phyloP scores from a whole-genome alignment of 805 yeast genomes.

The Schwanniomyces yamadae region DNA sequence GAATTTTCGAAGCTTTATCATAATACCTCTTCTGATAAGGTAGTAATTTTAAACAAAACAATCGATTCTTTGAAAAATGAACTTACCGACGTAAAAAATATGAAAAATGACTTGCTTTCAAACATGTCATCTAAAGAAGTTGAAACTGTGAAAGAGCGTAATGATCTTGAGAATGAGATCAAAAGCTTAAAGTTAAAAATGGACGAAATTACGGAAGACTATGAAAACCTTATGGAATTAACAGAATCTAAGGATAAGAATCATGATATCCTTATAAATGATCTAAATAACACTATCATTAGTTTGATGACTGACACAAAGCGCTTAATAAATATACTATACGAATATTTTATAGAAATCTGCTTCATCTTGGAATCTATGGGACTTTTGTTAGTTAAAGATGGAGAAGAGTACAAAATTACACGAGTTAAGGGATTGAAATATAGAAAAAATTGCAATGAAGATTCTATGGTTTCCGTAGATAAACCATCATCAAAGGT shows the following conservation, averaged over 20 bases:
- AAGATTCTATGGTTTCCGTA: constrained; percentile 30
- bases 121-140: constrained; percentile 65
- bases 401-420: constrained; percentile 44
- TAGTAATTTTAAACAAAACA: constrained; percentile 13
- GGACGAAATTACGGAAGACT: constrained; percentile 45
- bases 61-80: constrained; percentile 15
- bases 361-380: constrained; percentile 68
- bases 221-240: constrained; percentile 43
- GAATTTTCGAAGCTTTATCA: constrained; percentile 11
- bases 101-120: constrained; percentile 64
- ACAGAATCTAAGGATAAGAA: constrained; percentile 25
- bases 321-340: constrained; percentile 16
- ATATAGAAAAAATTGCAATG: constrained; percentile 38
- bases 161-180: constrained; percentile 48
- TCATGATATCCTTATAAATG: constrained; percentile 27
- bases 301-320: constrained; percentile 14
- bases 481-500: constrained; percentile 40
- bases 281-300: constrained; percentile 21
- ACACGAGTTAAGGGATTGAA: constrained; percentile 80
- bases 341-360: constrained; percentile 38
- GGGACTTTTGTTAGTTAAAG: constrained; percentile 66
- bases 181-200: constrained; percentile 42
- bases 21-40: constrained; percentile 12
- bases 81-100: constrained; percentile 22
- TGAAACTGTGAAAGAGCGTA: constrained; percentile 57